Percentiles rank a stretch among this genome's conserved stretches.
Conservation (phyloP, 345 rosid genomes). For the Mallotus nudiflorus region DNA sequence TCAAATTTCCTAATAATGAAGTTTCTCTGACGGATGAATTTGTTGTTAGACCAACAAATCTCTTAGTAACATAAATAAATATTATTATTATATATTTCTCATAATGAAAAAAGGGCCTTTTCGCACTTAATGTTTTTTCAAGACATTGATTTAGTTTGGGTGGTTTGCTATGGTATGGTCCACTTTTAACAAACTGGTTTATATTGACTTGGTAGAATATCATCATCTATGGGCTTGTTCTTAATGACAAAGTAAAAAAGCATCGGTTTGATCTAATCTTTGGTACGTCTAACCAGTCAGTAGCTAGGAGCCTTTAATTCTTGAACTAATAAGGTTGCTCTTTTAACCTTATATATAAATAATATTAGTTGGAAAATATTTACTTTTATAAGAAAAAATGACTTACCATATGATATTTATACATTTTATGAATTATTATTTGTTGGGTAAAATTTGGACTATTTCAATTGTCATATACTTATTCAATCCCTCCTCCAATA, state of each 20-base stretch:
- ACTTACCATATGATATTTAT: no score
- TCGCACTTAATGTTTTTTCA: neutral
- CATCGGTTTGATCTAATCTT: no score
- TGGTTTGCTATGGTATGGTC: neutral
- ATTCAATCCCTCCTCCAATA: no score
- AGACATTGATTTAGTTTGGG: neutral
- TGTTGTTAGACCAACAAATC: conserved; percentile 7
- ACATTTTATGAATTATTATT: no score
- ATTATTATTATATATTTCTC: neutral
- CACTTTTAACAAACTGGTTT: neutral
- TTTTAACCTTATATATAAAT: neutral
- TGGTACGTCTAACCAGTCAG: no score
- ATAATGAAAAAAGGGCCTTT: neutral
- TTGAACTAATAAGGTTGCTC: neutral
- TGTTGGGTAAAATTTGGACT: no score
- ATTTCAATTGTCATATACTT: no score
- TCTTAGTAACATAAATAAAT: neutral
- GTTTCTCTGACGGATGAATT: neutral
- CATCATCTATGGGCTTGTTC: no score
- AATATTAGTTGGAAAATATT: no score
- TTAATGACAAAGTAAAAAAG: no score
- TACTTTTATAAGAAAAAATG: no score
- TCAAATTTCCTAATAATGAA: neutral
- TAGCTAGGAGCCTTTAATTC: neutral
- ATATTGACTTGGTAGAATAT: no score